Conservation (phyloP, 768 basidiomycete species). For the Rhodotorula toruloides region DNA sequence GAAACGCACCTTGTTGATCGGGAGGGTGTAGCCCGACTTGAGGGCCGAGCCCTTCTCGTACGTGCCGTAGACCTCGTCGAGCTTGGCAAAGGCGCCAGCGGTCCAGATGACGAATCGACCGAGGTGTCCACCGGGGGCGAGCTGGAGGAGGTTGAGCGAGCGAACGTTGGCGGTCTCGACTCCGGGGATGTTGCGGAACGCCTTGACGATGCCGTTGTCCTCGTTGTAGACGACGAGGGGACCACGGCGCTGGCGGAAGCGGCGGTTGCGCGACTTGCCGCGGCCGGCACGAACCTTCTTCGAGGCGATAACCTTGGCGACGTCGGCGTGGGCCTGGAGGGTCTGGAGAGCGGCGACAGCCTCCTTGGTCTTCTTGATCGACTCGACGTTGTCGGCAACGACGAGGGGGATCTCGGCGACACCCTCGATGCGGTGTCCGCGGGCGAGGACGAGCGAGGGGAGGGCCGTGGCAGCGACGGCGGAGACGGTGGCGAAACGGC, state of each 20-base stretch:
- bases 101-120: constrained; percentile 99
- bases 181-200: constrained; percentile 98
- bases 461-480: constrained; percentile 96
- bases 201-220: constrained; percentile 94
- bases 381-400: constrained; percentile 69
- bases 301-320: constrained; percentile 94
- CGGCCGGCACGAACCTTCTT: constrained; percentile 94
- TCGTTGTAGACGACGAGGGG: constrained; percentile 95
- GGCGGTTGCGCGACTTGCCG: constrained; percentile 94
- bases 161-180: constrained; percentile 94
- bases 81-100: constrained; percentile 80
- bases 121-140: constrained; percentile 98
- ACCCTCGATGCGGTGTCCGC: constrained; percentile 97
- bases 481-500: constrained; percentile 93
- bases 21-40: constrained; percentile 91
- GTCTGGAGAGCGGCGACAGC: constrained; percentile 88
- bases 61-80: constrained; percentile 94
- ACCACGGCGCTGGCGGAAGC: constrained; percentile 93
- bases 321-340: constrained; percentile 81
- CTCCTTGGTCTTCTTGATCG: constrained; percentile 92
- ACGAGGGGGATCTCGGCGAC: constrained; percentile 96
- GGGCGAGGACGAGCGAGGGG: constrained; percentile 95
- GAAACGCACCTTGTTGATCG: constrained; percentile 74
- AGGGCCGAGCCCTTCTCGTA: constrained; percentile 74
- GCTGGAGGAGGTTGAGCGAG: constrained; percentile 92